Base-by-base conservation (phyloP, 352 stramenopile species). In the Globisporangium iwayamae region DNA sequence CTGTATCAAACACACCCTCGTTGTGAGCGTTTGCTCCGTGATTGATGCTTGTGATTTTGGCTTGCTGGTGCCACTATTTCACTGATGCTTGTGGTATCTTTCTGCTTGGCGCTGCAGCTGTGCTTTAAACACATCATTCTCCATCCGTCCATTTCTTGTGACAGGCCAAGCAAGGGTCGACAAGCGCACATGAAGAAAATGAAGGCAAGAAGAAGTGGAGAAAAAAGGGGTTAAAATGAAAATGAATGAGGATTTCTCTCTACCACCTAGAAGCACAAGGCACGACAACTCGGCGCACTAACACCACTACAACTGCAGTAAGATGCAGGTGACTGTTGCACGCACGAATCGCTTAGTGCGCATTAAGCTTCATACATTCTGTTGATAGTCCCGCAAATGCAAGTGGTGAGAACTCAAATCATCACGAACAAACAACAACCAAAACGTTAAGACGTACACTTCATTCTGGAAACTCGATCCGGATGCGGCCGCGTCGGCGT, bases 381-480 rank as follows among this genome's bases (percentile, higher is more conserved):
- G 71, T 39, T 70, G 30, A 58, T 38, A 41, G 48, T 75, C 28
- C 60, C 41, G 28, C 14, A 54, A 18, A 25, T 22, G 45, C 38
- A 34, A 56, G 7, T 20, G 43, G 18, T 48, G 16, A 48, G 43
- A 48, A 48, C 43, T 48, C 5, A 48, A 48, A 48, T 48, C 43
- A 22, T 7, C 43, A 46, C 3, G 11, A 46, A 16, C 39, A 20
- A 22, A 14, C 41, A 20, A 14, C 43, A 46, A n/a, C 36, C 22
- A 56, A 25, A 16, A 64, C 18, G 56, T 16, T 22, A 63, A 16
- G 34, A 61, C 61, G 70, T 87, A 96, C 85, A 96, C 87, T 91
- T 96, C 87, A 70, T 96, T 96, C 68, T 96, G 85, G 77, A 93
- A 96, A 81, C 87, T 96, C 50, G 87, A 96, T 63, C 87, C 87